Evolutionary conservation across 2,329 filamentous ascomycete species (phyloP).

Genomic region (Alternaria tenuissima): DNA sequence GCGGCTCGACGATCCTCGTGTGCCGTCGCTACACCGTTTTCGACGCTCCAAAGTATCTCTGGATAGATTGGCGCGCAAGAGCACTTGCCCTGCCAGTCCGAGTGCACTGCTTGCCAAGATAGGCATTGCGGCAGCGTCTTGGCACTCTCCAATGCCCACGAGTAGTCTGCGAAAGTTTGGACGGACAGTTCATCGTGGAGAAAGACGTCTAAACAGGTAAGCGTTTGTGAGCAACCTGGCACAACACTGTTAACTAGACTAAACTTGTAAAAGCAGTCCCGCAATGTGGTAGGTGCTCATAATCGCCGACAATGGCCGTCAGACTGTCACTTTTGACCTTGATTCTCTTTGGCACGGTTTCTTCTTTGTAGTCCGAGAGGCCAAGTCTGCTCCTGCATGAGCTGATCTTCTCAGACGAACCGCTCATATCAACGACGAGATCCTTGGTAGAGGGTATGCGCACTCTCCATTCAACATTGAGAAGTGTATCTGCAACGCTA

Average conservation of each 20-base stretch:
- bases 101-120: constrained; percentile 29
- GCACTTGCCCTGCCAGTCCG: constrained; percentile 13
- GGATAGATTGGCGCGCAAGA: constrained; percentile 38
- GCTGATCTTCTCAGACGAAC: constrained; percentile 23
- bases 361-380: constrained; percentile 49
- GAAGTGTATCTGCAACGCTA: constrained; percentile 11
- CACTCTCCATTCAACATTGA: constrained; percentile 36
- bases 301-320: constrained; percentile 59
- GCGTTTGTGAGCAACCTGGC: constrained; percentile 26
- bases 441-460: constrained; percentile 22
- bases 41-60: constrained; percentile 36
- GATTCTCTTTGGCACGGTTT: constrained; percentile 57
- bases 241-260: not conserved
- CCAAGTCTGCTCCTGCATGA: constrained; percentile 52
- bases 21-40: constrained; percentile 27
- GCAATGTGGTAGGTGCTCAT: constrained; percentile 62
- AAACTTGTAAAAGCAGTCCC: constrained; percentile 65
- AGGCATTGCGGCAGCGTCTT: constrained; percentile 25
- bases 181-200: constrained; percentile 12
- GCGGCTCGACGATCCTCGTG: constrained; percentile 56
- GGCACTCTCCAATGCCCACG: constrained; percentile 33
- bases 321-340: constrained; percentile 49
- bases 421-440: constrained; percentile 28
- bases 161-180: constrained; percentile 20
- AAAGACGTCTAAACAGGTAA: constrained; percentile 33